phyloP scores from a whole-genome alignment of 192 early-diverging fungal genomes.

The Backusella morwellensis region DNA sequence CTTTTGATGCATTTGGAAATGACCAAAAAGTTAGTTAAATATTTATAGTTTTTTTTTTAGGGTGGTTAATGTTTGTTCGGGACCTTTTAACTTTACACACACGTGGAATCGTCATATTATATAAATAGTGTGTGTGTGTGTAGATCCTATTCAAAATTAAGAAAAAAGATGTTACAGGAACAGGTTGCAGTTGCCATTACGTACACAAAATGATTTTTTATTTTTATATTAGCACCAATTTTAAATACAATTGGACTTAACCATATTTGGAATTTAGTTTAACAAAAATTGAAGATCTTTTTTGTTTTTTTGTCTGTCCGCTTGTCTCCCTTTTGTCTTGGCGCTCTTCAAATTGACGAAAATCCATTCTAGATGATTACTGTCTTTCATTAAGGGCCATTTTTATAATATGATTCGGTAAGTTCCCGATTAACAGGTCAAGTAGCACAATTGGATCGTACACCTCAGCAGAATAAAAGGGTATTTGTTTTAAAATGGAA shows the following conservation, averaged over 20 bases:
- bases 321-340: neutral
- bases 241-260: neutral
- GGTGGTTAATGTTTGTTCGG: neutral
- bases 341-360: neutral
- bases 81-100: neutral
- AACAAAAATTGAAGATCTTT: conserved; percentile 1
- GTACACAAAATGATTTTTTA: neutral
- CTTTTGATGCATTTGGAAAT: conserved; percentile 4
- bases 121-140: neutral
- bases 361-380: neutral
- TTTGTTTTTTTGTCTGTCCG: neutral
- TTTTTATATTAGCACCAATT: neutral
- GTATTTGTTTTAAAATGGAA: neutral
- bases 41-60: neutral
- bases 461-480: neutral
- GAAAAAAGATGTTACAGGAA: neutral
- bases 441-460: conserved; percentile 5
- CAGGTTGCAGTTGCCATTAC: neutral
- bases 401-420: neutral
- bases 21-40: conserved; percentile 1
- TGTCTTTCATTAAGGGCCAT: neutral
- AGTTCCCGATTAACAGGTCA: neutral
- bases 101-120: neutral
- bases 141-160: neutral
- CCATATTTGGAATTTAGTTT: neutral